Conservation (phyloP, 1,284 basidiomycete genomes). For the Dichomitus squalens region DNA sequence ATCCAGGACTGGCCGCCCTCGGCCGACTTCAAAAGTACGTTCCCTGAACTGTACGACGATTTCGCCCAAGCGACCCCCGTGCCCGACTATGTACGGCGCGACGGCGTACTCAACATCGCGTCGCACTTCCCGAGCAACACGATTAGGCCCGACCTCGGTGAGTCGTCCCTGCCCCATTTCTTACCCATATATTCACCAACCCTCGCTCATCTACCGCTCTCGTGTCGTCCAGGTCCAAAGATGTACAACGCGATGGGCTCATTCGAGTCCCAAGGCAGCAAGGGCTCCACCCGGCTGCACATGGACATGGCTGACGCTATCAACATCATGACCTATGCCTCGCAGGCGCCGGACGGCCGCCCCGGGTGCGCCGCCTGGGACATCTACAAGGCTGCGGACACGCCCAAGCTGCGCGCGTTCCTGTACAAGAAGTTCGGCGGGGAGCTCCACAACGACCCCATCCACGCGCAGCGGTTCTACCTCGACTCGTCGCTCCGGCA, state of each 20-base stretch:
- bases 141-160: conserved; percentile 79
- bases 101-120: conserved; percentile 82
- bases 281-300: conserved; percentile 81
- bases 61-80: conserved; percentile 79
- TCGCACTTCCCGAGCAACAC: conserved; percentile 80
- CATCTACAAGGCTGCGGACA: conserved; percentile 77
- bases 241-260: conserved; percentile 75
- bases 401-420: conserved; percentile 69
- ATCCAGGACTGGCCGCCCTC: conserved; percentile 9
- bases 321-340: conserved; percentile 82
- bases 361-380: conserved; percentile 87
- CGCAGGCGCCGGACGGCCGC: conserved; percentile 52
- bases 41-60: conserved; percentile 79
- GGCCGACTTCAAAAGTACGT: conserved; percentile 72
- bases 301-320: conserved; percentile 93
- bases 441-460: conserved; percentile 64
- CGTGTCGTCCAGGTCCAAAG: conserved; percentile 54
- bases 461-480: conserved; percentile 85
- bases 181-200: not conserved
- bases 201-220: not conserved
- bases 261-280: conserved; percentile 52
- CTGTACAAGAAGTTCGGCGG: conserved; percentile 46
- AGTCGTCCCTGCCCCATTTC: conserved; percentile 41
- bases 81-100: conserved; percentile 79
- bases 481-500: conserved; percentile 65